Evolutionary conservation across 169 alveolate genomes (phyloP).

Genomic region (Babesia sp.): DNA sequence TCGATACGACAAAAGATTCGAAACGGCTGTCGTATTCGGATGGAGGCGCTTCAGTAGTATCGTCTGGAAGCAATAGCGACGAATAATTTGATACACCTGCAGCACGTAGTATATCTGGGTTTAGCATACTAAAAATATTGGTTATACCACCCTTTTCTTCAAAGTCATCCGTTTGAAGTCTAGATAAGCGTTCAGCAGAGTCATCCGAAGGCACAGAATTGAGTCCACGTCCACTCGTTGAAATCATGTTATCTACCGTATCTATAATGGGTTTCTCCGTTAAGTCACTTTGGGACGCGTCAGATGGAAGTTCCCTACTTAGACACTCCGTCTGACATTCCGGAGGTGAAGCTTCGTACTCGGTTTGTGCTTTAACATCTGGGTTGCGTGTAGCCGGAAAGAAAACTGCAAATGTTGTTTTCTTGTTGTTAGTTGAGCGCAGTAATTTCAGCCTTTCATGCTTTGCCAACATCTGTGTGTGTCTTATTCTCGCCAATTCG

Average conservation of each 20-base stretch:
- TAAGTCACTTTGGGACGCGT: no score
- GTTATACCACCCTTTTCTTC: no score
- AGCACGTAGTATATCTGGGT: not conserved
- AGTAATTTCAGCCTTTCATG: slow-evolving; percentile 1
- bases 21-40: not conserved
- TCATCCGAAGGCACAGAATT: no score
- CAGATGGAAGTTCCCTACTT: no score
- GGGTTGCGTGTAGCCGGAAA: slow-evolving; percentile 8
- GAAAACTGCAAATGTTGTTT: slow-evolving; percentile 4
- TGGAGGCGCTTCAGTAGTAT: not conserved
- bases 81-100: not conserved
- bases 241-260: no score
- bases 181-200: no score
- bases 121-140: not conserved
- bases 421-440: not conserved
- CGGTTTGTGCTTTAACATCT: no score
- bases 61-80: not conserved
- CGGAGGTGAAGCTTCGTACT: no score
- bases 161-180: no score
- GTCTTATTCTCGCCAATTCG: not conserved
- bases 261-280: no score
- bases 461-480: not conserved
- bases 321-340: no score
- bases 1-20: not conserved
- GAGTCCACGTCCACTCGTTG: no score